Evolutionary conservation across 2,329 filamentous ascomycete genomes (phyloP), one percentile per base, ranked within the genome.

Genomic region (Colletotrichum zoysiae): DNA sequence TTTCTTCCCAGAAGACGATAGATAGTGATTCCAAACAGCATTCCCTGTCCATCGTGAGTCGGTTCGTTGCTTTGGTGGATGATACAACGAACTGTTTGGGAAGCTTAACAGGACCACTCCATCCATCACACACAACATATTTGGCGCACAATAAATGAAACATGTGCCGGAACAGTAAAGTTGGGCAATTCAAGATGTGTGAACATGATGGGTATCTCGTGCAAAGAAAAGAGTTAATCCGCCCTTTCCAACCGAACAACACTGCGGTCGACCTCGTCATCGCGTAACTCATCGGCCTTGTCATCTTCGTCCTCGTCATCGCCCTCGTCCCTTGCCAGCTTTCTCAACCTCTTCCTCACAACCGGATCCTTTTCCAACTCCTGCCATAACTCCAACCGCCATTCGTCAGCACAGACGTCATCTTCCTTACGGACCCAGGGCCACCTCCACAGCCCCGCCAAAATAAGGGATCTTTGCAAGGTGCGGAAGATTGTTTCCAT

Each of bases 401-500:
- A 86, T 64, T 88, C 84, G 71, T 87, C 86, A 2, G 65, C 48
- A 44, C 70, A 70, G 7, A 83, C 77, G 11, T 61, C 58, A 33
- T 66, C 50, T 44, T 71, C 67, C 57, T 70, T 74, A 44, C 65
- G 76, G 56, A 78, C 77, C 84, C 84, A 86, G 1, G 82, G 83
- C 84, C 83, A 85, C 48, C 79, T 81, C 86, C 86, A 88, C 3
- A 85, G 71, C 0, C 86, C 85, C 0, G 80, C 76, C 0, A 87
- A 76, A 26, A 87, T 79, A 53, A 89, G 73, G 46, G 82, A 82
- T 2, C 85, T 83, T 75, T 86, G 86, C 11, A 82, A 70, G 1
- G 83, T 80, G 72, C 85, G 88, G 72, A 91, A 87, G 1, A 87
- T 85, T 8, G 94, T 80, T 76, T 97, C 93, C 53, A 94, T 84